These are phyloP conservation scores for Helianthus annuus DNA, from an alignment of 129 eudicot genomes.

Conservation along the genomic window HanXRQr2.0-SUNRISE NC_035445.2:97688645-97689144, in stretches of 20 bases:
- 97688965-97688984: conserved; percentile 95
- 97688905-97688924: not conserved
- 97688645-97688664: not conserved
- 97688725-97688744: conserved; percentile 89
- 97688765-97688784: conserved; percentile 90
- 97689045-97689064: not conserved
- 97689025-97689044: not conserved
- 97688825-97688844: conserved; percentile 71
- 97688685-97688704: conserved; percentile 95
- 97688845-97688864: conserved; percentile 82
- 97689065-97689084: conserved; percentile 1
- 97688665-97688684: conserved; percentile 99
- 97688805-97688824: conserved; percentile 72
- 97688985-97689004: conserved; percentile 94
- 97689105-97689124: conserved; percentile 97
- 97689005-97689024: conserved; percentile 78
- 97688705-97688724: conserved; percentile 97
- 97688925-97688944: conserved; percentile 63
- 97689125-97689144: conserved; percentile 96
- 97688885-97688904: conserved; percentile 4
- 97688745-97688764: conserved; percentile 96
- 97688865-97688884: conserved; percentile 24
- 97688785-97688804: conserved; percentile 87
- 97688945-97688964: conserved; percentile 97
- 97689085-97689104: conserved; percentile 74